Percentiles rank a stretch among this genome's conserved stretches.
Evolutionary conservation across 2,329 filamentous ascomycete species (phyloP).

Genomic region (Lachnellula subtilissima): DNA sequence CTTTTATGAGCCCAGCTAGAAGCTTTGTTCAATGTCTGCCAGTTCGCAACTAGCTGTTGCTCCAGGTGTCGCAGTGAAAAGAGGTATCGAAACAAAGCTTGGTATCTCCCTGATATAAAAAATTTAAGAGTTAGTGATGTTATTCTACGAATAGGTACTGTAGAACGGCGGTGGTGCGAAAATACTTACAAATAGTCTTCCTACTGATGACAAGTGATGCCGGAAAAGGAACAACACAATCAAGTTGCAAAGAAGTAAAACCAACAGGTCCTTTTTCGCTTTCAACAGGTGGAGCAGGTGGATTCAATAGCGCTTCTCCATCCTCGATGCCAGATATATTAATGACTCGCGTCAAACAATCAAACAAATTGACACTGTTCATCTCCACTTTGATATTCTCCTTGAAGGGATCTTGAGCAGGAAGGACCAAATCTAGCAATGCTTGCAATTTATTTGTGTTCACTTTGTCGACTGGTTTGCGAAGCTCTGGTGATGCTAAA

Average conservation of each 20-base stretch:
- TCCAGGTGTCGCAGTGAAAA: slow-evolving; percentile 86
- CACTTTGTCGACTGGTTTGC: slow-evolving; percentile 81
- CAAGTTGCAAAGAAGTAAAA: slow-evolving; percentile 84
- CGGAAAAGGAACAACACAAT: slow-evolving; percentile 88
- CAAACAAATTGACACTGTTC: slow-evolving; percentile 85
- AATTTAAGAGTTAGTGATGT: background rate
- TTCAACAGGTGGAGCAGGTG: slow-evolving; percentile 57
- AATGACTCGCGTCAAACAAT: slow-evolving; percentile 89
- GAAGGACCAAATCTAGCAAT: slow-evolving; percentile 47
- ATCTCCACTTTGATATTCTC: slow-evolving; percentile 96
- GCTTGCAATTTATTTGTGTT: slow-evolving; percentile 71
- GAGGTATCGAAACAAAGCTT: slow-evolving; percentile 87
- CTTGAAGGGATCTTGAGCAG: slow-evolving; percentile 89
- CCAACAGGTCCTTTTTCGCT: slow-evolving; percentile 81
- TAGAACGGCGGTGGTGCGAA: background rate
- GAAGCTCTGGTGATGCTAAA: slow-evolving; percentile 80
- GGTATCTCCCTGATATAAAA: slow-evolving; percentile 55
- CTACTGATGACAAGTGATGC: slow-evolving; percentile 88
- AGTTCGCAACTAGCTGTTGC: slow-evolving; percentile 74
- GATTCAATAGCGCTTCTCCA: slow-evolving; percentile 70
- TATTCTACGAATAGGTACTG: background rate
- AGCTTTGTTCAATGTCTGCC: slow-evolving; percentile 79
- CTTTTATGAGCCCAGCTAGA: slow-evolving; percentile 75
- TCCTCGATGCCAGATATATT: slow-evolving; percentile 92
- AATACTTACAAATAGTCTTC: slow-evolving; percentile 67